These are phyloP conservation scores for Casuarina glauca DNA, from an alignment of 306 rosid species.

Conservation along the genomic window DNA sequence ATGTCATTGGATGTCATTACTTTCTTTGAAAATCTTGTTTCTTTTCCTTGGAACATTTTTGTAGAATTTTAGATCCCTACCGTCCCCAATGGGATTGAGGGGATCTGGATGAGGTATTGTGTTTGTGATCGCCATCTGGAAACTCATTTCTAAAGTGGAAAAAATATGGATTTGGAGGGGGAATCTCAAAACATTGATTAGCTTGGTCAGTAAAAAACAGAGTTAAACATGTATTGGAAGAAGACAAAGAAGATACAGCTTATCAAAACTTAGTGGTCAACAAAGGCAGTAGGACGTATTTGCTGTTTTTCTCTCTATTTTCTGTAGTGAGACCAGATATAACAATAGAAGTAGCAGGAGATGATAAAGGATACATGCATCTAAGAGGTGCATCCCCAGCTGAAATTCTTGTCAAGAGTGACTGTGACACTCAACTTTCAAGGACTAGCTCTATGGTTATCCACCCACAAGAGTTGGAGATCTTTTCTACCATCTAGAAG, in stretches of 20 bases:
- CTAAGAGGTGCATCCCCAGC: background rate
- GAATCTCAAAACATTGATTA: background rate
- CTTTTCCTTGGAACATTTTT: no score
- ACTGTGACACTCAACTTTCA: background rate
- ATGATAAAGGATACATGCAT: background rate
- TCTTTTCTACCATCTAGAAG: background rate
- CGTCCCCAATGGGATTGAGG: background rate
- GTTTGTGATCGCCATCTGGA: no score
- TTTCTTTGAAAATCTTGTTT: background rate
- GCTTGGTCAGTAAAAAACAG: background rate
- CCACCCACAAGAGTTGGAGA: no score
- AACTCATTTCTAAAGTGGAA: no score
- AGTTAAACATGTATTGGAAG: no score
- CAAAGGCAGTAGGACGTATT: background rate
- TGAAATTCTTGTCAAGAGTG: background rate
- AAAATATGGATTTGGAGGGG: background rate
- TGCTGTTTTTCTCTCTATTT: background rate
- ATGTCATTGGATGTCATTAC: background rate
- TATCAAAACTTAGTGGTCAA: background rate
- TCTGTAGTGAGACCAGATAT: background rate
- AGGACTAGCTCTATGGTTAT: background rate
- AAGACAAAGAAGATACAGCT: background rate
- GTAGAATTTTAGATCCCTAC: background rate
- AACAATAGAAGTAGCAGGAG: background rate
- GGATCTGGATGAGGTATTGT: background rate